phyloP scores from a whole-genome alignment of 2,329 filamentous ascomycete species.

The Dactylellina sp. region DNA sequence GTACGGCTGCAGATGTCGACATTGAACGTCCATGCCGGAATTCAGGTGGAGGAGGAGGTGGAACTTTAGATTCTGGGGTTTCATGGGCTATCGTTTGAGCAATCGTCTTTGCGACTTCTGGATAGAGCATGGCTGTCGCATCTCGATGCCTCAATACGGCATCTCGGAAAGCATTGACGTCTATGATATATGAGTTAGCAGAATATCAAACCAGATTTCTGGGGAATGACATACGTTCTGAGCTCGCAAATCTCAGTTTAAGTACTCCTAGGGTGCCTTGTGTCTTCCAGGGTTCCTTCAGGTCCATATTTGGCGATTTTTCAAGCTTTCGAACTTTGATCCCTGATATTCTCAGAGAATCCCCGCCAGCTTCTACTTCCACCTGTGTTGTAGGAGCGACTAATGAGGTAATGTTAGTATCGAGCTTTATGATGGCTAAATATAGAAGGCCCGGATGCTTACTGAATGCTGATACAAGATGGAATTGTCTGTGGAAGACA shows the following conservation, averaged over 20 bases:
- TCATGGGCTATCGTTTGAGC: slow-evolving; percentile 36
- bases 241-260: slow-evolving; percentile 43
- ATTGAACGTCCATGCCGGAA: slow-evolving; percentile 43
- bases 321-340: slow-evolving; percentile 50
- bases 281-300: slow-evolving; percentile 49
- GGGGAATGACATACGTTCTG: slow-evolving; percentile 23
- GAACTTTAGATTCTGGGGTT: slow-evolving; percentile 26
- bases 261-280: slow-evolving; percentile 28
- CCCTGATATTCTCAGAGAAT: slow-evolving; percentile 42
- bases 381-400: slow-evolving; percentile 48
- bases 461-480: slow-evolving; percentile 52
- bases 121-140: slow-evolving; percentile 52
- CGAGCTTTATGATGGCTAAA: neutral
- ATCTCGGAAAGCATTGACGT: slow-evolving; percentile 50
- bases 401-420: slow-evolving; percentile 13
- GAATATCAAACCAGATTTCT: neutral
- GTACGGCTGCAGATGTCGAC: slow-evolving; percentile 30
- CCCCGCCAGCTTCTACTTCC: slow-evolving; percentile 33
- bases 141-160: slow-evolving; percentile 50
- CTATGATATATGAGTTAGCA: slow-evolving; percentile 27
- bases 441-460: neutral
- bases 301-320: slow-evolving; percentile 40
- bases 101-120: slow-evolving; percentile 46
- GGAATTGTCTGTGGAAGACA: slow-evolving; percentile 53
- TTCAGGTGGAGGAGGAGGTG: slow-evolving; percentile 46